Percentiles rank a stretch among this genome's conserved stretches.
Evolutionary conservation across 1,139 yeast genomes (phyloP).

Genomic region (Torulaspora pretoriensis): DNA sequence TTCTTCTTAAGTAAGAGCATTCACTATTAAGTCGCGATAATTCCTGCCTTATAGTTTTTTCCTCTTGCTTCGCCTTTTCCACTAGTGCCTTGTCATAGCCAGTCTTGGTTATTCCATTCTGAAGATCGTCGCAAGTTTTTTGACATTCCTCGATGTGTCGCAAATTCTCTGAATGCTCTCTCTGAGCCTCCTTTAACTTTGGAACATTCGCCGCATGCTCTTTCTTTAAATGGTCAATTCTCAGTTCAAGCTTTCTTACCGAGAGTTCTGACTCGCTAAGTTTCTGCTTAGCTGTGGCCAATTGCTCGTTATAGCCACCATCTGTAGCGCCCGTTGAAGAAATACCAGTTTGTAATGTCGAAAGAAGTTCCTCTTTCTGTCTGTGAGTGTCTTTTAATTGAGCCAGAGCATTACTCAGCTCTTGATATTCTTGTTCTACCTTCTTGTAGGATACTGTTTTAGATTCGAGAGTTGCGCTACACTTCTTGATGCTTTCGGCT

Average conservation of each 20-base stretch:
- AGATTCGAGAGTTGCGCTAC: slow-evolving; percentile 28
- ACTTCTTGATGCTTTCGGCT: slow-evolving; percentile 21
- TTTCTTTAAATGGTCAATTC: slow-evolving; percentile 52
- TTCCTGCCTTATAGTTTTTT: slow-evolving; percentile 38
- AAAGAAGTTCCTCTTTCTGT: slow-evolving; percentile 72
- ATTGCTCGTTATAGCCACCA: slow-evolving; percentile 75
- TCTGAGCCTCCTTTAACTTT: slow-evolving; percentile 51
- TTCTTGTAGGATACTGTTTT: slow-evolving; percentile 30
- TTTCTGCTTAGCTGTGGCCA: slow-evolving; percentile 59
- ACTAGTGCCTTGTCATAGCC: slow-evolving; percentile 59
- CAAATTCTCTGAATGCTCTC: slow-evolving; percentile 46
- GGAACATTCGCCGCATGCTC: slow-evolving; percentile 52
- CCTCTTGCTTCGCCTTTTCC: slow-evolving; percentile 46
- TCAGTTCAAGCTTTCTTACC: slow-evolving; percentile 58
- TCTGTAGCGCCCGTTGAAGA: slow-evolving; percentile 76
- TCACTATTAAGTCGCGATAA: slow-evolving; percentile 46
- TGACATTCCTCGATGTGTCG: slow-evolving; percentile 45
- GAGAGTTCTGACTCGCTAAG: slow-evolving; percentile 53
- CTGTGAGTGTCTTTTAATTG: slow-evolving; percentile 48
- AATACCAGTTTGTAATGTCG: slow-evolving; percentile 85
- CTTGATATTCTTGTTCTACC: slow-evolving; percentile 42
- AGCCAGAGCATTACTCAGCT: slow-evolving; percentile 43
- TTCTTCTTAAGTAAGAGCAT: slow-evolving; percentile 56
- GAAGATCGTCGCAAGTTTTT: slow-evolving; percentile 41
- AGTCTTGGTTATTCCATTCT: slow-evolving; percentile 44